Percentiles rank a stretch among this genome's conserved stretches.
phyloP scores from a whole-genome alignment of 1,139 yeast species.

The Taphrina populina region DNA sequence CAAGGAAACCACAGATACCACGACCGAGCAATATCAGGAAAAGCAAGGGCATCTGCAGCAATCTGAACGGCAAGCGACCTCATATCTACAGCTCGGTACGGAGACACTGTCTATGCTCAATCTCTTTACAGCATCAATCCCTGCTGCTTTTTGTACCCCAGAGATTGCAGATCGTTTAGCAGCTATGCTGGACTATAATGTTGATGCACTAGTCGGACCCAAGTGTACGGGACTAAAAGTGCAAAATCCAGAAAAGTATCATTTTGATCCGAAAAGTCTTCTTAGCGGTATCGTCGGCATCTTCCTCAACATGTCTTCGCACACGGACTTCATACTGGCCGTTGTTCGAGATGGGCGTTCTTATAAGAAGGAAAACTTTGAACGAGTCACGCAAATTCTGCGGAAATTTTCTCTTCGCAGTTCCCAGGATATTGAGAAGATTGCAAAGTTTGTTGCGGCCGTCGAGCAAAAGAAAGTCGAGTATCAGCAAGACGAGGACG shows the following conservation, averaged over 20 bases:
- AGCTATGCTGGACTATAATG: slow-evolving; percentile 89
- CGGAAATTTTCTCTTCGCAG: slow-evolving; percentile 56
- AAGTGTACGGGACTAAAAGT: slow-evolving; percentile 87
- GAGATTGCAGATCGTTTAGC: slow-evolving; percentile 94
- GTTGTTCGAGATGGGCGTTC: slow-evolving; percentile 91
- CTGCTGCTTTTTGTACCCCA: slow-evolving; percentile 77
- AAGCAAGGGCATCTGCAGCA: slow-evolving; percentile 47
- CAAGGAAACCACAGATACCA: slow-evolving; percentile 35
- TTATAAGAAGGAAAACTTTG: slow-evolving; percentile 63
- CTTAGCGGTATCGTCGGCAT: slow-evolving; percentile 70
- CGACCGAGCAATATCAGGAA: slow-evolving; percentile 39
- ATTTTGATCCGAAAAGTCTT: slow-evolving; percentile 74
- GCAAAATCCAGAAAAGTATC: slow-evolving; percentile 75
- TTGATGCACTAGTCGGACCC: slow-evolving; percentile 90
- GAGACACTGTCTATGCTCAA: slow-evolving; percentile 78
- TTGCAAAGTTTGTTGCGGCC: slow-evolving; percentile 58
- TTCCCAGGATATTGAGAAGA: slow-evolving; percentile 54
- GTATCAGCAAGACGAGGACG: slow-evolving; percentile 54
- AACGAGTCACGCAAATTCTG: slow-evolving; percentile 68
- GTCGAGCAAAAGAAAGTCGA: slow-evolving; percentile 63
- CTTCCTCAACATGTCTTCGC: slow-evolving; percentile 66
- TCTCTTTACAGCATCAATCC: slow-evolving; percentile 80
- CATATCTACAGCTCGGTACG: slow-evolving; percentile 78
- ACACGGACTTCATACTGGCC: slow-evolving; percentile 67
- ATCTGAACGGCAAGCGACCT: slow-evolving; percentile 74